phyloP scores from a whole-genome alignment of 2,329 filamentous ascomycete genomes.

The Phialophora macrospora region DNA sequence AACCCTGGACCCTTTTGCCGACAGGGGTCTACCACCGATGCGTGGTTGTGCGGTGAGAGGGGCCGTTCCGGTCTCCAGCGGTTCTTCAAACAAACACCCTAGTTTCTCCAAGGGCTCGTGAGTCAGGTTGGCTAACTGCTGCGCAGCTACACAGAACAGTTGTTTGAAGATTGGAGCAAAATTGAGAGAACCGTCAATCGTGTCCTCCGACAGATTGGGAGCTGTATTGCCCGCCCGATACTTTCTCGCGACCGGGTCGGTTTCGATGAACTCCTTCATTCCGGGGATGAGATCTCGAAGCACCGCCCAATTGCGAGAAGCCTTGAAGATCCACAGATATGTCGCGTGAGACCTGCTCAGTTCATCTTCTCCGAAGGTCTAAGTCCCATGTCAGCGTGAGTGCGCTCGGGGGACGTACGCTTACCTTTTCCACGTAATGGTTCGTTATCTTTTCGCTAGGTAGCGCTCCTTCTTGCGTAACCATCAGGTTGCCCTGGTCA shows the following conservation, averaged over 20 bases:
- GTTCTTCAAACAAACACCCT: conserved; percentile 76
- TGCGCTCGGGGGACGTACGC: conserved; percentile 22
- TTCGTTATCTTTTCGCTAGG: conserved; percentile 73
- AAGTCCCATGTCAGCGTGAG: conserved; percentile 33
- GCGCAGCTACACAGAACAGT: conserved; percentile 79
- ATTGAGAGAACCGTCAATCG: conserved; percentile 55
- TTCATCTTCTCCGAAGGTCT: conserved; percentile 69
- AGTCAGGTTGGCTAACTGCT: conserved; percentile 71
- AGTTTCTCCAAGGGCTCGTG: conserved; percentile 66
- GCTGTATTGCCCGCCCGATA: conserved; percentile 28
- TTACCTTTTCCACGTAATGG: conserved; percentile 70
- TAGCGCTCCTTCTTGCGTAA: conserved; percentile 51
- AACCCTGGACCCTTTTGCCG: conserved; percentile 42
- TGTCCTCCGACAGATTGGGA: conserved; percentile 38
- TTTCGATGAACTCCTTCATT: conserved; percentile 73
- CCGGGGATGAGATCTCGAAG: conserved; percentile 70
- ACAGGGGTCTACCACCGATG: conserved; percentile 35
- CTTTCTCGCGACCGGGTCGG: conserved; percentile 47
- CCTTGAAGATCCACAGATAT: conserved; percentile 86
- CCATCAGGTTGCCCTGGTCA: conserved; percentile 51
- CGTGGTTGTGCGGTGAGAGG: not conserved
- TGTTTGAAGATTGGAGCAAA: conserved; percentile 81
- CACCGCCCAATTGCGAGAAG: conserved; percentile 75
- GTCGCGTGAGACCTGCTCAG: conserved; percentile 78
- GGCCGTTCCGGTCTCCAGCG: conserved; percentile 66